A percentile compares a stretch with the other conserved stretches of the same genome.
These are phyloP conservation scores for Akanthomyces muscarius DNA, from an alignment of 2,329 filamentous ascomycete species.

Conservation along the genomic window DNA sequence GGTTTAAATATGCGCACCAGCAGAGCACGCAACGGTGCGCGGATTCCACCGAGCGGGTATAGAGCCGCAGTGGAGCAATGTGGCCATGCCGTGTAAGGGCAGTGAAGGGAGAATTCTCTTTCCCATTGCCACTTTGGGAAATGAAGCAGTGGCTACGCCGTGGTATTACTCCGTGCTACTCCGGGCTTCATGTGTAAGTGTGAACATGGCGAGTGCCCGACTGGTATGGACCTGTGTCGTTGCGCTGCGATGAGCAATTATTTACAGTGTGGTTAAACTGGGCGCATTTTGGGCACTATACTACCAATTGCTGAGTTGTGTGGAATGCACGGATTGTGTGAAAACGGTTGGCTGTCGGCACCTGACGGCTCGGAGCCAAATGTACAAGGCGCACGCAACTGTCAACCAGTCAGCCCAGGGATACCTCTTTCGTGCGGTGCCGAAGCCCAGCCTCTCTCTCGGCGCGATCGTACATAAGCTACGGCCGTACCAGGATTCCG, in stretches of 20 bases:
- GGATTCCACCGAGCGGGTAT: slow-evolving; percentile 11
- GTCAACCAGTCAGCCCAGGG: neutral
- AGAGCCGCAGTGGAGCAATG: slow-evolving; percentile 11
- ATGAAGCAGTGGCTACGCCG: neutral
- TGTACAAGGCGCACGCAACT: slow-evolving; percentile 1
- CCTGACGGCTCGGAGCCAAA: neutral
- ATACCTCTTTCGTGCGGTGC: neutral
- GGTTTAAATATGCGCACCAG: neutral
- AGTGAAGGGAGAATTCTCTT: neutral
- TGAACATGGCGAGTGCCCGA: neutral
- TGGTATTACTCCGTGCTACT: neutral
- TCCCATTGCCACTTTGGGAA: neutral
- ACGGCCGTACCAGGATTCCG: slow-evolving; percentile 1
- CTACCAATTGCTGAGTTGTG: neutral
- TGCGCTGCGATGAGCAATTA: neutral
- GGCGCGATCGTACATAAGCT: slow-evolving; percentile 5
- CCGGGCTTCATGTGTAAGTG: slow-evolving; percentile 2
- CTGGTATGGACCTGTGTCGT: neutral
- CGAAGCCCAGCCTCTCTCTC: neutral
- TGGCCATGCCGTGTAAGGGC: slow-evolving; percentile 4
- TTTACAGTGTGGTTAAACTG: neutral
- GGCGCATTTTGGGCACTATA: neutral
- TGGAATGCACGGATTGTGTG: too few species aligned
- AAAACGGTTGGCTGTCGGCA: neutral
- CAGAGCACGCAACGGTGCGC: slow-evolving; percentile 5